Evolutionary conservation across 1,139 yeast genomes (phyloP).

Genomic region (Ashbya aceris): DNA sequence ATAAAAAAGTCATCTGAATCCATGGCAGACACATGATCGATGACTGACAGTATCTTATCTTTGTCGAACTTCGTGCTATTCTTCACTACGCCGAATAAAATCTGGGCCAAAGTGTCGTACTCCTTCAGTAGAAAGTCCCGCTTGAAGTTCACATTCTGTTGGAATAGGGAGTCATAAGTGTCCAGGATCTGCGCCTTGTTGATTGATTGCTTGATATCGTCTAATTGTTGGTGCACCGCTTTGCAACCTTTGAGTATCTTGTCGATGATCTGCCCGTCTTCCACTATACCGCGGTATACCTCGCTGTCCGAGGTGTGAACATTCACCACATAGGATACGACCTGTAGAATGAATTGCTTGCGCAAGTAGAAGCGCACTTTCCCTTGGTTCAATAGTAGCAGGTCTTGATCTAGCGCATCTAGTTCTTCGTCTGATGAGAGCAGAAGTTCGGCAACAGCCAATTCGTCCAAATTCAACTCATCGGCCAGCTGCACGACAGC

Average conservation of each 20-base stretch:
- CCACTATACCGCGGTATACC: conserved; percentile 19
- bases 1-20: conserved; percentile 53
- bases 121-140: conserved; percentile 53
- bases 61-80: conserved; percentile 33
- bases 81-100: conserved; percentile 44
- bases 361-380: conserved; percentile 62
- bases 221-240: conserved; percentile 46
- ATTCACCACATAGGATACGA: conserved; percentile 49
- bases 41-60: conserved; percentile 35
- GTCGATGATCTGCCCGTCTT: conserved; percentile 28
- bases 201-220: conserved; percentile 49
- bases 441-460: conserved; percentile 48
- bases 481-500: conserved; percentile 46
- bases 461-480: conserved; percentile 60
- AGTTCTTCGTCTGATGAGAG: conserved; percentile 33
- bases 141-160: conserved; percentile 47
- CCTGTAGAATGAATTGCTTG: conserved; percentile 60
- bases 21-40: conserved; percentile 37
- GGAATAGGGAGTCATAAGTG: conserved; percentile 40
- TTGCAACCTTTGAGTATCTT: conserved; percentile 46
- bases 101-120: conserved; percentile 65
- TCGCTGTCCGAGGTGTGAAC: conserved; percentile 20
- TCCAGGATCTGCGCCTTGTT: conserved; percentile 59
- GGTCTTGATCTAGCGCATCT: conserved; percentile 41
- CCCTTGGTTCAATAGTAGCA: conserved; percentile 56